Conservation (phyloP, 768 basidiomycete species). For the Termitomyces sp. region DNA sequence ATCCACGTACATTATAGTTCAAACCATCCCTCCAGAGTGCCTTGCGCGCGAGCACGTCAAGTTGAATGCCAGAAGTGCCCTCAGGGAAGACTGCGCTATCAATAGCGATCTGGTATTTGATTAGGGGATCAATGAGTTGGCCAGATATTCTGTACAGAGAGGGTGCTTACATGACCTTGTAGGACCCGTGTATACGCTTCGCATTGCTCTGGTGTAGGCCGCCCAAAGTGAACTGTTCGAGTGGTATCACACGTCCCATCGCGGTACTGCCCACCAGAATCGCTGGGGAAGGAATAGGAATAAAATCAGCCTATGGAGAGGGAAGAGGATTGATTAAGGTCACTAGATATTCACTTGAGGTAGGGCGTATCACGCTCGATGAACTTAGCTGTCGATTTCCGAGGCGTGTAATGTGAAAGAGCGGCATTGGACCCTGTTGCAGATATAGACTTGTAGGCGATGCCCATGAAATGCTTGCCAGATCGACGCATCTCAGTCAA, state of each 20-base stretch:
- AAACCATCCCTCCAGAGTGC: conserved; percentile 84
- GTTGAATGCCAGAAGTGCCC: conserved; percentile 76
- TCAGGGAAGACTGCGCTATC: conserved; percentile 88
- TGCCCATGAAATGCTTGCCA: conserved; percentile 72
- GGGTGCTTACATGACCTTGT: conserved; percentile 83
- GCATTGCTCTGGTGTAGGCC: conserved; percentile 79
- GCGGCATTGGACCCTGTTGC: conserved; percentile 91
- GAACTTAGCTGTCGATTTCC: conserved; percentile 57
- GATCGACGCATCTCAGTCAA: conserved; percentile 71
- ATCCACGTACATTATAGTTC: conserved; percentile 63
- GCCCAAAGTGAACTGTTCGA: conserved; percentile 80
- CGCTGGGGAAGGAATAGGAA: conserved; percentile 48
- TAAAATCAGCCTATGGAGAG: not conserved
- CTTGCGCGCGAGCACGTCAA: conserved; percentile 87
- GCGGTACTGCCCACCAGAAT: conserved; percentile 85
- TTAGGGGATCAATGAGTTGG: conserved; percentile 13
- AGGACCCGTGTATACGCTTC: conserved; percentile 93
- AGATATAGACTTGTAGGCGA: conserved; percentile 87
- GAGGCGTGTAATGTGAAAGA: conserved; percentile 87
- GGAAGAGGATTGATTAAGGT: conserved; percentile 2
- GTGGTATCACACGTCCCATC: conserved; percentile 91
- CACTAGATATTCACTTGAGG: conserved; percentile 60
- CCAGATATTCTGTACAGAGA: conserved; percentile 14
- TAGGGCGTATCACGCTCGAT: conserved; percentile 82
- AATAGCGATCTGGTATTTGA: conserved; percentile 78